Evolutionary conservation across 2,329 filamentous ascomycete species (phyloP).

Genomic region (Colletotrichum zoysiae): DNA sequence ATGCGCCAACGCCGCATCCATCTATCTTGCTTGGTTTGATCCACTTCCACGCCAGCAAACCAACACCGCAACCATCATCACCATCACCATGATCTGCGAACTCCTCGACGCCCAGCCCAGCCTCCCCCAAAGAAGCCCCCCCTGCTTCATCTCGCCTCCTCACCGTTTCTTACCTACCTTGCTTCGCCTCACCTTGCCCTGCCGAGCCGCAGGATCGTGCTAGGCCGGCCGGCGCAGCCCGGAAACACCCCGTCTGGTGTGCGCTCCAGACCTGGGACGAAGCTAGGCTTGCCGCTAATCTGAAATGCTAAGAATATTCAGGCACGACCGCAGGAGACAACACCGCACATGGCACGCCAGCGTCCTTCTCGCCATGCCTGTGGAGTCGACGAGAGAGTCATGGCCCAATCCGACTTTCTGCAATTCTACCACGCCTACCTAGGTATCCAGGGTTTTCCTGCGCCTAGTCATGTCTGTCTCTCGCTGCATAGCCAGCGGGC

Average conservation of each 20-base stretch:
- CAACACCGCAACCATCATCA: slow-evolving; percentile 16
- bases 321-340: slow-evolving; percentile 26
- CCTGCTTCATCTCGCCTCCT: slow-evolving; percentile 27
- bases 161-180: slow-evolving; percentile 27
- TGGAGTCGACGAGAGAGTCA: slow-evolving; percentile 21
- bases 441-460: slow-evolving; percentile 25
- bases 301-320: not conserved
- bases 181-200: slow-evolving; percentile 14
- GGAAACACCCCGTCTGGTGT: slow-evolving; percentile 34
- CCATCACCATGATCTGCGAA: slow-evolving; percentile 12
- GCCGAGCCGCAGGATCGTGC: slow-evolving; percentile 19
- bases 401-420: slow-evolving; percentile 10
- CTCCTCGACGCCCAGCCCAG: slow-evolving; percentile 16
- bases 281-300: slow-evolving; percentile 37
- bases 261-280: slow-evolving; percentile 36
- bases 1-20: slow-evolving; percentile 18
- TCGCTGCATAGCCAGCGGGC: not conserved
- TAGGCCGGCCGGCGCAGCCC: slow-evolving; percentile 7
- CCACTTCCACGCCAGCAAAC: slow-evolving; percentile 32
- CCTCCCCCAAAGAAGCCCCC: slow-evolving; percentile 18
- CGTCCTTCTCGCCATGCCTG: slow-evolving; percentile 11
- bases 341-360: slow-evolving; percentile 10
- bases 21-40: not conserved
- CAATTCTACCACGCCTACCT: slow-evolving; percentile 14
- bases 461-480: not conserved